Evolutionary conservation across 2,329 filamentous ascomycete species (phyloP).

Genomic region (Orbilia blumenaviensis): DNA sequence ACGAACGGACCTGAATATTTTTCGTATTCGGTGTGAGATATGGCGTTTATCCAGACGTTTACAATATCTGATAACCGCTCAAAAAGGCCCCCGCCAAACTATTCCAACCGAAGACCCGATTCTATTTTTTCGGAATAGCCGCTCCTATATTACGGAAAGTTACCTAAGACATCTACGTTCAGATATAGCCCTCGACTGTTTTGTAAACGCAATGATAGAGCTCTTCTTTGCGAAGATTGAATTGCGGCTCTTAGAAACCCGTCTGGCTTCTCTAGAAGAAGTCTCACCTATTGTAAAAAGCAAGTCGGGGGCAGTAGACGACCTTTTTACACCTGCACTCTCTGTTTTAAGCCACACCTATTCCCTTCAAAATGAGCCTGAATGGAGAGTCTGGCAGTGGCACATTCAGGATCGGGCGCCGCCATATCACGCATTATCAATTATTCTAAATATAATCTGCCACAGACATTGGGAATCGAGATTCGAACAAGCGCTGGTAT

Average conservation of each 20-base stretch:
- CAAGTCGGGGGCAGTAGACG: background rate
- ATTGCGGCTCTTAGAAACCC: background rate
- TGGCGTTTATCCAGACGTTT: slow-evolving; percentile 32
- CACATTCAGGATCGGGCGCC: slow-evolving; percentile 2
- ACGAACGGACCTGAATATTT: slow-evolving; percentile 28
- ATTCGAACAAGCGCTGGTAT: slow-evolving; percentile 10
- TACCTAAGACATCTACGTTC: slow-evolving; percentile 1
- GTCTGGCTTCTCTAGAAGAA: too few relatives aligned
- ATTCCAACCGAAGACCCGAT: background rate
- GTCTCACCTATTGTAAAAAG: background rate
- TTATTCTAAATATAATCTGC: slow-evolving; percentile 5
- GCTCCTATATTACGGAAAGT: background rate
- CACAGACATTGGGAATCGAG: slow-evolving; percentile 9
- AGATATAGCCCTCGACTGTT: slow-evolving; percentile 7
- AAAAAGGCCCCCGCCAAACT: background rate
- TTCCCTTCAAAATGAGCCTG: slow-evolving; percentile 21
- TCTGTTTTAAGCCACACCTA: slow-evolving; percentile 26
- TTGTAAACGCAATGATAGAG: slow-evolving; percentile 14
- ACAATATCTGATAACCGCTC: background rate
- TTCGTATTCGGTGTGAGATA: slow-evolving; percentile 38
- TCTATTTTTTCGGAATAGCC: background rate
- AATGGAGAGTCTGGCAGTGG: slow-evolving; percentile 35
- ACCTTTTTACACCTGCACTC: background rate
- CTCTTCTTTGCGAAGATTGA: slow-evolving; percentile 36
- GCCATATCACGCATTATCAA: slow-evolving; percentile 13